phyloP scores from a whole-genome alignment of 768 basidiomycete species.

The Psilocybe azurescens region DNA sequence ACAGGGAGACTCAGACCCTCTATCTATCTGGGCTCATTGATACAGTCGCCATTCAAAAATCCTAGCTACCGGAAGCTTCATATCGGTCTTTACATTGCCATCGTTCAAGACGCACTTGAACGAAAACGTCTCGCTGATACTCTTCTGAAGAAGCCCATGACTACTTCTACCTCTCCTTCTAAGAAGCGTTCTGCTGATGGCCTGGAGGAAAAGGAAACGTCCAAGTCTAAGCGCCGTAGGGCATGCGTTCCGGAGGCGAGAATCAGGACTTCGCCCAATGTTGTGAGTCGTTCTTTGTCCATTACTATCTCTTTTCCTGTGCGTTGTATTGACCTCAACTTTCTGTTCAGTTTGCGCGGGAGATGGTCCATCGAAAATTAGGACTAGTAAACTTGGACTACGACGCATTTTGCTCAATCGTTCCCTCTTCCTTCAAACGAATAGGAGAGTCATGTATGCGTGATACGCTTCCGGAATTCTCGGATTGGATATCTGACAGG shows the following conservation, averaged over 20 bases:
- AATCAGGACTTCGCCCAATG: too few species aligned
- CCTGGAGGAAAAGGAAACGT: neutral
- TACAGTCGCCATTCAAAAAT: neutral
- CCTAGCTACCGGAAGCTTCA: conserved; percentile 19
- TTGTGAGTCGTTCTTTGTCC: too few species aligned
- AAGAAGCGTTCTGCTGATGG: neutral
- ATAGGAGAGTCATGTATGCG: conserved; percentile 7
- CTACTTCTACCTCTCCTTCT: too few species aligned
- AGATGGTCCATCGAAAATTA: neutral
- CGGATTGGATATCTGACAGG: neutral
- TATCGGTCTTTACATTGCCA: conserved; percentile 16
- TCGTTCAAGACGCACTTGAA: conserved; percentile 9
- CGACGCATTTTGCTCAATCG: conserved; percentile 2
- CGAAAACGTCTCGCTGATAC: neutral
- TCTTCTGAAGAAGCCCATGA: neutral
- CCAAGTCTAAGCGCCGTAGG: neutral
- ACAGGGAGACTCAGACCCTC: conserved; percentile 8
- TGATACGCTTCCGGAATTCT: neutral
- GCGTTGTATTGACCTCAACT: too few species aligned
- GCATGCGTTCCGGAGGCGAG: conserved; percentile 5
- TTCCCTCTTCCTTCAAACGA: conserved; percentile 11
- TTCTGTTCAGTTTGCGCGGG: neutral
- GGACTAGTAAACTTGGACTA: conserved; percentile 2
- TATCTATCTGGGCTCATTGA: conserved; percentile 15
- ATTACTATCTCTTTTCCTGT: too few species aligned